Percentiles rank a stretch among this genome's conserved stretches.
phyloP scores from a whole-genome alignment of 2,329 filamentous ascomycete genomes.

The Sphaerulina populicola region DNA sequence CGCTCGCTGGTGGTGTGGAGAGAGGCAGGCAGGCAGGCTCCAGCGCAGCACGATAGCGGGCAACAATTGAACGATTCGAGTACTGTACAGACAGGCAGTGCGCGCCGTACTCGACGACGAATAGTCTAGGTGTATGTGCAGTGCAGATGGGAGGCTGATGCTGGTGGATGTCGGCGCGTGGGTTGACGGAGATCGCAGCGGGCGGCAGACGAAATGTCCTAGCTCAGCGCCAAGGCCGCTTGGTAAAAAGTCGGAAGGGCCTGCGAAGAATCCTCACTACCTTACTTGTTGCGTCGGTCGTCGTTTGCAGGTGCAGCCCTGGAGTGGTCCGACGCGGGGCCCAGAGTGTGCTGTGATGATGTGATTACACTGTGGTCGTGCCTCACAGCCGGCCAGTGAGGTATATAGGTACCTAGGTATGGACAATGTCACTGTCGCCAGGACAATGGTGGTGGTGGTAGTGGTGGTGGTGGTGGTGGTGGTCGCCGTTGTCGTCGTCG shows the following conservation, averaged over 20 bases:
- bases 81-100: not conserved
- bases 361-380: not conserved
- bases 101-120: not conserved
- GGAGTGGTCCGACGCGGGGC: not conserved
- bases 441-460: no score
- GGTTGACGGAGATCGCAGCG: not conserved
- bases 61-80: not conserved
- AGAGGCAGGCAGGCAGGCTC: slow-evolving; percentile 1
- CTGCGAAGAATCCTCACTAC: no score
- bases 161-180: not conserved
- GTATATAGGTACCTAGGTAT: no score
- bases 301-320: no score
- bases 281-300: no score
- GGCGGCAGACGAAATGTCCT: not conserved
- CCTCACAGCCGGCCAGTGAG: not conserved
- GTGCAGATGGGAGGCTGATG: not conserved
- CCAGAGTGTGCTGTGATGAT: not conserved
- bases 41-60: slow-evolving; percentile 1
- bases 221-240: not conserved
- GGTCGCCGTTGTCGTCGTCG: not conserved
- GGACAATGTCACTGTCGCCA: no score
- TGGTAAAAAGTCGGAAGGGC: no score
- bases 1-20: not conserved
- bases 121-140: not conserved
- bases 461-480: no score